Evolutionary conservation across 768 basidiomycete genomes (phyloP).

Genomic region (Tricholoma matsutake): DNA sequence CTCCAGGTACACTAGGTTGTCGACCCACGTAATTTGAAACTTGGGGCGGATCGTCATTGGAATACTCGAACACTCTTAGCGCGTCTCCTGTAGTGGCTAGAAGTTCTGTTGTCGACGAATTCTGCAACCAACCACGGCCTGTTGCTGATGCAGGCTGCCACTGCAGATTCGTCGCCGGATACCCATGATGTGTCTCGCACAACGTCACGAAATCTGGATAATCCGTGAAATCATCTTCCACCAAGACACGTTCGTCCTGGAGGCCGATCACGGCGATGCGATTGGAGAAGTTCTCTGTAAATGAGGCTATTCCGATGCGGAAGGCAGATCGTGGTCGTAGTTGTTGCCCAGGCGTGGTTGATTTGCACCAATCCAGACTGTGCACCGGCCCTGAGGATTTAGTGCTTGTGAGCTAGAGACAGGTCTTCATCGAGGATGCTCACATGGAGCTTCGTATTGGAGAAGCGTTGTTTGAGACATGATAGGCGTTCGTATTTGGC

Average conservation of each 20-base stretch:
- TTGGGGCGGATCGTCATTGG: conserved; percentile 56
- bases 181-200: conserved; percentile 81
- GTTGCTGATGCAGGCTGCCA: conserved; percentile 84
- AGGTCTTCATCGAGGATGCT: conserved; percentile 27
- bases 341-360: conserved; percentile 70
- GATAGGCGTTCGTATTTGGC: not conserved
- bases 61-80: conserved; percentile 88
- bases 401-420: conserved; percentile 7
- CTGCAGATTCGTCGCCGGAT: conserved; percentile 89
- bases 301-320: conserved; percentile 83
- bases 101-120: conserved; percentile 67
- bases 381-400: conserved; percentile 71
- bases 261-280: conserved; percentile 76
- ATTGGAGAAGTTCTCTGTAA: conserved; percentile 81
- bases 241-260: conserved; percentile 84
- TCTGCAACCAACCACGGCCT: conserved; percentile 66
- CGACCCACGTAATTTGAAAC: conserved; percentile 71
- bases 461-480: conserved; percentile 74
- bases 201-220: conserved; percentile 86
- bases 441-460: conserved; percentile 85
- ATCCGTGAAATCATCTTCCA: conserved; percentile 78
- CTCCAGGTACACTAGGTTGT: conserved; percentile 50
- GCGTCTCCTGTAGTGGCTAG: conserved; percentile 95
- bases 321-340: conserved; percentile 73
- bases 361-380: conserved; percentile 86